Percentiles rank a stretch among this genome's conserved stretches.
These are phyloP conservation scores for Suhomyces vadensis DNA, from an alignment of 805 yeast genomes.

Conservation along the genomic window DNA sequence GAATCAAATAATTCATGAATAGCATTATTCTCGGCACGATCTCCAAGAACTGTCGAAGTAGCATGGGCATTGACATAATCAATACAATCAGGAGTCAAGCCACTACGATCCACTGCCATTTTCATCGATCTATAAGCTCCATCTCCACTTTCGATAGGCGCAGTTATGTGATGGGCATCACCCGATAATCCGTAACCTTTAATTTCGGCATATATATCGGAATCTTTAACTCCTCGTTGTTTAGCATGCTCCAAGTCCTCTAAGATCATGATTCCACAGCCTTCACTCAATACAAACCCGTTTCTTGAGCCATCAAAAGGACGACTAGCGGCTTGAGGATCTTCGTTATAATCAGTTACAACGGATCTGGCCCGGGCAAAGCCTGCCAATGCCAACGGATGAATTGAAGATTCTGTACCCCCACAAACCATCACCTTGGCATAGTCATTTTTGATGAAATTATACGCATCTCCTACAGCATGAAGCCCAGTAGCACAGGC, in stretches of 20 bases:
- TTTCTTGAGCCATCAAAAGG: slow-evolving; percentile 80
- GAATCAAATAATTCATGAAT: slow-evolving; percentile 51
- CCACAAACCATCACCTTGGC: slow-evolving; percentile 91
- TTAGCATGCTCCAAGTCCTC: slow-evolving; percentile 79
- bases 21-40: slow-evolving; percentile 81
- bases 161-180: slow-evolving; percentile 91
- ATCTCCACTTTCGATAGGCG: slow-evolving; percentile 78
- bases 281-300: slow-evolving; percentile 95
- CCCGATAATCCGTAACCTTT: slow-evolving; percentile 89
- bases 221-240: slow-evolving; percentile 51
- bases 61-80: slow-evolving; percentile 96
- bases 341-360: slow-evolving; percentile 59
- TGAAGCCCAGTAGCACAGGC: slow-evolving; percentile 98
- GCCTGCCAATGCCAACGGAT: slow-evolving; percentile 86
- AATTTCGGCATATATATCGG: slow-evolving; percentile 73
- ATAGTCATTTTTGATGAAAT: slow-evolving; percentile 76
- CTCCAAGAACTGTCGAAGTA: slow-evolving; percentile 89
- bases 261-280: slow-evolving; percentile 77
- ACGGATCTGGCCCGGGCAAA: slow-evolving; percentile 88
- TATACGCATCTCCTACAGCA: slow-evolving; percentile 88
- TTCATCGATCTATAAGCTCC: slow-evolving; percentile 87
- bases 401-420: slow-evolving; percentile 85
- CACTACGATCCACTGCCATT: slow-evolving; percentile 62
- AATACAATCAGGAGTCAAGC: slow-evolving; percentile 48
- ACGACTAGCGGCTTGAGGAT: slow-evolving; percentile 68